Evolutionary conservation across 805 yeast species (phyloP), one percentile per base, ranked within the genome.

Genomic region (Metschnikowia chrysomelidarum): DNA sequence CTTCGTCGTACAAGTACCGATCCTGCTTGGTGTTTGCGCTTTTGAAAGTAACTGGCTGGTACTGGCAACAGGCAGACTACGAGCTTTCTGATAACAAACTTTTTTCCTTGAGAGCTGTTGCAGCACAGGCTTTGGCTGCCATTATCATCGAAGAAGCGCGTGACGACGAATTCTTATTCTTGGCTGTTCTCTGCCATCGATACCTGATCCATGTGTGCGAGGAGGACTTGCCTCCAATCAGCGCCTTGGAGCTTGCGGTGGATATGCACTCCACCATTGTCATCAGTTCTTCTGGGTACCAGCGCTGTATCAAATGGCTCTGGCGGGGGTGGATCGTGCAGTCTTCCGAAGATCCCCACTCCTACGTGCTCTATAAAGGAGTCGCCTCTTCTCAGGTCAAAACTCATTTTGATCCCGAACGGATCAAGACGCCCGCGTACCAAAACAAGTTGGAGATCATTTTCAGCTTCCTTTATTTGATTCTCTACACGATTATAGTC

Each of bases 271-370:
- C 84, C 8, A 80, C 89, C 7, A 70, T 73, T 15, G 80, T 87
- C 12, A 85, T 88, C 49, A 80, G 87, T 2, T 77, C 94, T 0
- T 65, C 82, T 7, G 96, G 95, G 0, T 87, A 78, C 57, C 95
- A 87, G 59, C 65, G 95, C 35, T 86, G 95, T 62, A 73, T 87
- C 51, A 78, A 81, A 47, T 87, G 95, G 95, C 59, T 87, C 31
- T 87, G 96, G 96, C 67, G 89, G 38, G 96, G 96, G 19, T 86
- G 95, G 95, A 84, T 87, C 43, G 71, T 84, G 32, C 95, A 87
- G 59, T 75, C 82, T 15, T 75, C 79, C 9, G 58, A 56, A 10
- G 87, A 86, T 53, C 86, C 93, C 5, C 71, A 75, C 16, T 77
- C 79, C 11, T 87, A 82, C 49, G 80, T 76, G 17, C 52, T 80